These are phyloP conservation scores for Clitopilus passeckerianus DNA, from an alignment of 768 basidiomycete genomes.

Conservation along the genomic window DNA sequence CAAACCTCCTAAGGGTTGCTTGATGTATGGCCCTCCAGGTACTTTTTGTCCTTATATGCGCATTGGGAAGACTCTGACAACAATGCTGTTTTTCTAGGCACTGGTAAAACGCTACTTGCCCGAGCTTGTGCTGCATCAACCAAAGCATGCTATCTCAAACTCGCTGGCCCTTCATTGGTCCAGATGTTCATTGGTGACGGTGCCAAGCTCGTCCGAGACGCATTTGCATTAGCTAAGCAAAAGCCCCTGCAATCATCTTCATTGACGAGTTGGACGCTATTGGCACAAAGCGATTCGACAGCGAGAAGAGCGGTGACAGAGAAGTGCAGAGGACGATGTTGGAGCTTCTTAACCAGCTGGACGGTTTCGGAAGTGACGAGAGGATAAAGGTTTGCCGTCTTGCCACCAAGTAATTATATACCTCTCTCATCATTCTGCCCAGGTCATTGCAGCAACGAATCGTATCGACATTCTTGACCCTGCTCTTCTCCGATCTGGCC, in stretches of 20 bases:
- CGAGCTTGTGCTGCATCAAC: conserved; percentile 98
- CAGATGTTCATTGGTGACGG: conserved; percentile 99
- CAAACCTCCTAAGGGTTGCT: conserved; percentile 92
- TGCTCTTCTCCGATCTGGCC: conserved; percentile 95
- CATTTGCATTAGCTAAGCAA: conserved; percentile 96
- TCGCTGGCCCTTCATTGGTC: conserved; percentile 95
- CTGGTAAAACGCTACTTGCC: conserved; percentile 96
- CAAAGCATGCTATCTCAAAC: conserved; percentile 95
- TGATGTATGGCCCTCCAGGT: conserved; percentile 99
- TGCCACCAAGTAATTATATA: conserved; percentile 2
- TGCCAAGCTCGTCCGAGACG: conserved; percentile 97
- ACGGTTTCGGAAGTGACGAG: conserved; percentile 96
- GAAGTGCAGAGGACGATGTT: conserved; percentile 99
- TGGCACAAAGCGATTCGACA: conserved; percentile 97
- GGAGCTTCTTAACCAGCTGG: conserved; percentile 95
- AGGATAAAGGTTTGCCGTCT: conserved; percentile 78
- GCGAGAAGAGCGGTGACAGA: conserved; percentile 97
- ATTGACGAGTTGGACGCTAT: conserved; percentile 99
- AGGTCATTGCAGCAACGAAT: conserved; percentile 99
- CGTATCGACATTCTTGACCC: conserved; percentile 98
- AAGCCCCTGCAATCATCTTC: conserved; percentile 99
- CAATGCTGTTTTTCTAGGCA: conserved; percentile 38
- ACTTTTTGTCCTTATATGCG: conserved; percentile 13
- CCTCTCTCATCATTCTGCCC: conserved; percentile 4
- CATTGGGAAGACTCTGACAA: conserved; percentile 2